Percentiles rank a stretch among this genome's conserved stretches.
These are phyloP conservation scores for Verticillium zaregamsianum DNA, from an alignment of 2,329 filamentous ascomycete genomes.

Conservation along the genomic window DNA sequence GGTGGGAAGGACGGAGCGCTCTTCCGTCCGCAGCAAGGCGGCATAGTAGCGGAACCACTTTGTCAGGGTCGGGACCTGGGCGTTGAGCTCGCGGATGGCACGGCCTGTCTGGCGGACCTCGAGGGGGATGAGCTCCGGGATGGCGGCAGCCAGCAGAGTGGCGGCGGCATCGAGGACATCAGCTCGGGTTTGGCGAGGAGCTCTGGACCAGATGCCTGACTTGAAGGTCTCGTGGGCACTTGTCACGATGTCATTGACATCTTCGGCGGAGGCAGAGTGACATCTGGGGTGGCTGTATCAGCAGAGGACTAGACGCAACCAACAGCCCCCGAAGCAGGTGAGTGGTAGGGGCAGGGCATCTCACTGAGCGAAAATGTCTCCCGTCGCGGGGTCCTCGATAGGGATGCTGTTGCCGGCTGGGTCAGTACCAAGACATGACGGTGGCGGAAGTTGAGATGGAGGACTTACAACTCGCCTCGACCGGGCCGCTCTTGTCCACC, in stretches of 20 bases:
- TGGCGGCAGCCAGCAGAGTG: conserved; percentile 42
- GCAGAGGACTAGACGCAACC: neutral
- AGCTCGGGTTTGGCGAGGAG: conserved; percentile 53
- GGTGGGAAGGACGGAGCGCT: conserved; percentile 63
- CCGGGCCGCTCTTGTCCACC: conserved; percentile 25
- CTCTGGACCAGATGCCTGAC: conserved; percentile 51
- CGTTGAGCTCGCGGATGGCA: conserved; percentile 64
- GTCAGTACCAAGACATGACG: conserved; percentile 6
- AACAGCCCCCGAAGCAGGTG: too few species aligned
- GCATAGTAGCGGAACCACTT: conserved; percentile 73
- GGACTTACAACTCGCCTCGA: conserved; percentile 40
- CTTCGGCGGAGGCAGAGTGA: conserved; percentile 39
- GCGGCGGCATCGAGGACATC: conserved; percentile 59
- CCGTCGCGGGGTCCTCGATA: conserved; percentile 49
- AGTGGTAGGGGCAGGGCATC: conserved; percentile 9
- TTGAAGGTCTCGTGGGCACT: conserved; percentile 42
- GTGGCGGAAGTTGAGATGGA: neutral
- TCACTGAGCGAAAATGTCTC: conserved; percentile 47
- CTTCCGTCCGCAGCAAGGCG: conserved; percentile 61
- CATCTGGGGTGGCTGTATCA: conserved; percentile 27
- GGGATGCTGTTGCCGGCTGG: conserved; percentile 33
- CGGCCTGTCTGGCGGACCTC: conserved; percentile 68
- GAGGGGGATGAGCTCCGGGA: conserved; percentile 55
- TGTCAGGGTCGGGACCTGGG: conserved; percentile 61
- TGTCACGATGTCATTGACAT: conserved; percentile 36